phyloP scores from a whole-genome alignment of 805 yeast genomes.

The Yarrowia phangngaensis region DNA sequence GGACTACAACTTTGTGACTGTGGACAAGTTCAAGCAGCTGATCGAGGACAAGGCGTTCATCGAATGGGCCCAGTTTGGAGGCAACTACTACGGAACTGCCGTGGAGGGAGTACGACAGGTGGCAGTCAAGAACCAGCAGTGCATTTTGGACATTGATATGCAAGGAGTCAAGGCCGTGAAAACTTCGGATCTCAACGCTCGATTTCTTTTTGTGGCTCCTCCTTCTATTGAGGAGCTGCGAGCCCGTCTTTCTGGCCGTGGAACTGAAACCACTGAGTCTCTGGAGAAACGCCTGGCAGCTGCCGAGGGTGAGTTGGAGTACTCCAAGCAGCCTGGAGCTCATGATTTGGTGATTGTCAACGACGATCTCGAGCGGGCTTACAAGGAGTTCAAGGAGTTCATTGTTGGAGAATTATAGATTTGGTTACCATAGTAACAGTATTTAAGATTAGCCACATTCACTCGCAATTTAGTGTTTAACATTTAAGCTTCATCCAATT shows the following conservation, averaged over 20 bases:
- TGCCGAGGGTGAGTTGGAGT: constrained; percentile 85
- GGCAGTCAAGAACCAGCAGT: constrained; percentile 54
- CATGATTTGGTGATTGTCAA: constrained; percentile 87
- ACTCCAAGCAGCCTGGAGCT: constrained; percentile 75
- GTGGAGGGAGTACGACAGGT: constrained; percentile 79
- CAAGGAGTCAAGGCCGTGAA: constrained; percentile 96
- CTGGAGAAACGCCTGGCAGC: constrained; percentile 79
- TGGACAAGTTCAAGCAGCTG: constrained; percentile 71
- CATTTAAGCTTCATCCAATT: no score
- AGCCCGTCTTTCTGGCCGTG: constrained; percentile 77
- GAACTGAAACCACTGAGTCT: constrained; percentile 89
- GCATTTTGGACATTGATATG: constrained; percentile 97
- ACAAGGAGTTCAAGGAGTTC: constrained; percentile 71
- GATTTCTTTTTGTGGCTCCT: constrained; percentile 84
- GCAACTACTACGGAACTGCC: constrained; percentile 95
- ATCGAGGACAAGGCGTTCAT: constrained; percentile 75
- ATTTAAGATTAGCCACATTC: no score
- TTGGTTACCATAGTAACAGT: no score
- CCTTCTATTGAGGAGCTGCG: constrained; percentile 80
- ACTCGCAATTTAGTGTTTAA: no score
- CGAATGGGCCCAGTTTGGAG: constrained; percentile 98
- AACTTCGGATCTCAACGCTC: constrained; percentile 73
- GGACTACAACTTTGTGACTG: constrained; percentile 83
- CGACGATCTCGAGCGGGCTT: constrained; percentile 87
- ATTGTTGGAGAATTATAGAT: constrained; percentile 28